Evolutionary conservation across 2,329 filamentous ascomycete genomes (phyloP).

Genomic region (Exutisphaerella laricina): DNA sequence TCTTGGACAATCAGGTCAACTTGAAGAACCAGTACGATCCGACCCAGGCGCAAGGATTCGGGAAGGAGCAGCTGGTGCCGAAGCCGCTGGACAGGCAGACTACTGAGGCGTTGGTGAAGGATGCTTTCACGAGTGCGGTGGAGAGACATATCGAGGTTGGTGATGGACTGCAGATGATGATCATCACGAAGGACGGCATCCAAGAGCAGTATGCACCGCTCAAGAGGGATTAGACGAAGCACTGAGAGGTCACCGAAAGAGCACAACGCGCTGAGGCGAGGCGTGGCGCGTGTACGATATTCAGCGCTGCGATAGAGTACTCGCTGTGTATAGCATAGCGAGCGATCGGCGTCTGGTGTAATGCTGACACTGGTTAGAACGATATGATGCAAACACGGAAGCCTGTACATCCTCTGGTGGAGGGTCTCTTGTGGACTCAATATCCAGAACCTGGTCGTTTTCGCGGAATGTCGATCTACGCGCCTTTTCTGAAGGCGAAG

Average conservation of each 20-base stretch:
- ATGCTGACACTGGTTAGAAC: background rate
- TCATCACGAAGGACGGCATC: conserved; percentile 82
- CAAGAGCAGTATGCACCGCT: conserved; percentile 76
- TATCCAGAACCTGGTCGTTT: too few species aligned
- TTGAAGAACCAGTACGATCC: conserved; percentile 98
- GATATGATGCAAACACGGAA: background rate
- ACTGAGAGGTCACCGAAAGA: background rate
- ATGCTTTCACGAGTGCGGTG: conserved; percentile 96
- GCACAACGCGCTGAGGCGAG: background rate
- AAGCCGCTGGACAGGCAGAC: conserved; percentile 65
- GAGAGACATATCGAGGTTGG: conserved; percentile 99
- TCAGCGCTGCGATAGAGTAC: background rate
- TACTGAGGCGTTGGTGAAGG: conserved; percentile 84
- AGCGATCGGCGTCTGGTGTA: conserved; percentile 8
- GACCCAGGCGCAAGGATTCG: conserved; percentile 76
- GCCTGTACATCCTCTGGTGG: too few species aligned
- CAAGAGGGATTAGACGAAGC: conserved; percentile 77
- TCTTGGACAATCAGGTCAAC: conserved; percentile 99
- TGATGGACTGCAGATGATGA: conserved; percentile 90
- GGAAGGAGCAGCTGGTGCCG: conserved; percentile 63
- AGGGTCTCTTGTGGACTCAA: too few species aligned
- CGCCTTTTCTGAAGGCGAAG: too few species aligned
- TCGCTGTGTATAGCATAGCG: conserved; percentile 15
- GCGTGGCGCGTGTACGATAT: conserved; percentile 13
- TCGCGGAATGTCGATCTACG: too few species aligned